Evolutionary conservation across 2,329 filamentous ascomycete genomes (phyloP).

Genomic region (Aspergillus fumigatus): DNA sequence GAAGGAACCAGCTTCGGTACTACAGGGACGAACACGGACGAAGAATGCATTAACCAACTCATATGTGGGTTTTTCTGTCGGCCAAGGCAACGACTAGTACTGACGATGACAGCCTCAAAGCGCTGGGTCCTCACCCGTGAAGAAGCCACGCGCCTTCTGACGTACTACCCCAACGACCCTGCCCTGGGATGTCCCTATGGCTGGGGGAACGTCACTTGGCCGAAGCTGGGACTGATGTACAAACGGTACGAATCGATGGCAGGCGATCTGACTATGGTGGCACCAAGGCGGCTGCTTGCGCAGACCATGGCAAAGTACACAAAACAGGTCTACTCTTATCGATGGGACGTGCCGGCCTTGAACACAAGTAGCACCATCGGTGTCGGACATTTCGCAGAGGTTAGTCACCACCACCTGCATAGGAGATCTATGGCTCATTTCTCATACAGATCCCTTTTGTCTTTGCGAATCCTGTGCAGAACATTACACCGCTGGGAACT

Average conservation of each 20-base stretch:
- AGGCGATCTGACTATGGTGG: slow-evolving; percentile 26
- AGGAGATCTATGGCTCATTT: neutral
- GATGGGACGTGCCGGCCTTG: slow-evolving; percentile 27
- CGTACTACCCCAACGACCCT: slow-evolving; percentile 50
- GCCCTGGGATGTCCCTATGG: slow-evolving; percentile 45
- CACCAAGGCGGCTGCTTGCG: slow-evolving; percentile 25
- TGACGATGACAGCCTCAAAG: slow-evolving; percentile 17
- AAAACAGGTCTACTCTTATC: slow-evolving; percentile 22
- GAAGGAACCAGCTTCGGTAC: slow-evolving; percentile 58
- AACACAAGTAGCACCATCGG: slow-evolving; percentile 24
- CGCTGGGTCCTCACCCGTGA: slow-evolving; percentile 24
- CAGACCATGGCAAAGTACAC: slow-evolving; percentile 19
- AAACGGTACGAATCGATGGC: slow-evolving; percentile 30
- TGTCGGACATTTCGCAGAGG: slow-evolving; percentile 29
- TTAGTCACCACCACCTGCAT: neutral
- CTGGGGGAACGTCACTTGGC: slow-evolving; percentile 31
- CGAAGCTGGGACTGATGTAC: slow-evolving; percentile 21
- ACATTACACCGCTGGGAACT: slow-evolving; percentile 22
- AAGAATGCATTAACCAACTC: slow-evolving; percentile 44
- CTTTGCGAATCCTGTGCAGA: slow-evolving; percentile 28
- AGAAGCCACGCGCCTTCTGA: slow-evolving; percentile 38
- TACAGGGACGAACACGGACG: slow-evolving; percentile 49
- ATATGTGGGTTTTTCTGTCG: slow-evolving; percentile 12
- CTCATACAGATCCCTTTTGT: slow-evolving; percentile 26
- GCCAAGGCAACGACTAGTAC: slow-evolving; percentile 5